Evolutionary conservation across 805 yeast genomes (phyloP).

Genomic region (Hanseniaspora lindneri): DNA sequence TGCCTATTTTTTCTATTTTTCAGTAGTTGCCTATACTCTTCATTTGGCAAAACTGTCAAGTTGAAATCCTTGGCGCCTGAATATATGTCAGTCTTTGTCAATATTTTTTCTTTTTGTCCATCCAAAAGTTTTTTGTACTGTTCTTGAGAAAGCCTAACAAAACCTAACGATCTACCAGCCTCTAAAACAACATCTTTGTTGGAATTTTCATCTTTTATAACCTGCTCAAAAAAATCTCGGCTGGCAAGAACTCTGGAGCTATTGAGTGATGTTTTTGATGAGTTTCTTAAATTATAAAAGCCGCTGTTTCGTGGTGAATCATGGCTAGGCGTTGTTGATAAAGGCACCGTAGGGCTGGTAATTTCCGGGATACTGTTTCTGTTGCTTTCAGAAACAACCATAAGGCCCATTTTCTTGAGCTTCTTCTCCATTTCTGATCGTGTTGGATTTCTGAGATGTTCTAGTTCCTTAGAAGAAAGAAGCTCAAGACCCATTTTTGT

Average conservation of each 20-base stretch:
- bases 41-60: constrained; percentile 35
- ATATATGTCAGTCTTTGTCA: constrained; percentile 29
- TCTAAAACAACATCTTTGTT: constrained; percentile 26
- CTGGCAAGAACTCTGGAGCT: constrained; percentile 28
- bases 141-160: constrained; percentile 28
- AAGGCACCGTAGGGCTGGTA: constrained; percentile 7
- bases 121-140: constrained; percentile 28
- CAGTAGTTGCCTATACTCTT: constrained; percentile 33
- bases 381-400: constrained; percentile 21
- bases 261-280: constrained; percentile 1
- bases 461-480: constrained; percentile 23
- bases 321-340: constrained; percentile 13
- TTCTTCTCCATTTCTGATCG: constrained; percentile 25
- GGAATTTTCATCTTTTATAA: constrained; percentile 23
- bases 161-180: constrained; percentile 29
- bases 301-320: constrained; percentile 12
- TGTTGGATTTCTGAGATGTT: constrained; percentile 22
- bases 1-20: constrained; percentile 22
- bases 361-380: not conserved
- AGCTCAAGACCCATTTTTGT: constrained; percentile 20
- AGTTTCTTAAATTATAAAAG: not conserved
- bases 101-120: constrained; percentile 25
- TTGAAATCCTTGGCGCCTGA: constrained; percentile 33
- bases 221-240: constrained; percentile 30
- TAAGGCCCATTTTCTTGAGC: constrained; percentile 26